Base-by-base conservation (phyloP, 2,329 filamentous ascomycete species). In the Clarireedia homoeocarpa region DNA sequence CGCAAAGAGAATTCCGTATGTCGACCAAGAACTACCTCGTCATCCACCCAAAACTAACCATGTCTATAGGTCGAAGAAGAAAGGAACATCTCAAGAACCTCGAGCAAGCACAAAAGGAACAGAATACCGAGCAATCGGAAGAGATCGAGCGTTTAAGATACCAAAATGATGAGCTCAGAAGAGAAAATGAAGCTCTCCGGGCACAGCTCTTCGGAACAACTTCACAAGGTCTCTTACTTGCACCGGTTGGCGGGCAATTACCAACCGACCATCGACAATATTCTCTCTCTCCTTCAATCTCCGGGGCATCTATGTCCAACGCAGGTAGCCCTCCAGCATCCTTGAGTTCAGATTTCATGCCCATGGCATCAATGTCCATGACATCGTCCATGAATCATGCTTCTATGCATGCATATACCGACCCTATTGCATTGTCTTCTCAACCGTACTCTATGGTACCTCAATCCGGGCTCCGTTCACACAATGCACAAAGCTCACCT, bases 1-100 rank as follows among this genome's bases (percentile, higher is more conserved):
- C 73, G 48, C 73, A 75, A 56, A 63, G 73, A 61, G 71, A 74
- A 61, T 75, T 75, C 60, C 71, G 72, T 74, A 72, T 62, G 71
- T 63, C 42, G 40, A 51, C 30, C 45, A 40, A 52, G 15, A 15
- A 46, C 20, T 48, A 53, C 39, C 26, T 44, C 20, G 10, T 26
- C 12, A 6, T 17, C 9, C 26, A 30, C 17, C 56, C 27, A 39
- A 53, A 36, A 49, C 59, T 64, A 59, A 65, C 56, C 2, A 38
- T 51, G 49, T 42, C 7, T 56, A n/a, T 45, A 75, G 73, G 73
- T 38, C 71, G 72, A 58, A 65, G 73, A 58, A 69, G 73, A 52
- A 75, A 75, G 62, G 72, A 74, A 58, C 72, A 74, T 58, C 65
- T 75, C 48, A 74, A 70, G 62, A 73, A 70, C 45, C 69, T 75